phyloP scores from a whole-genome alignment of 805 yeast species.

The Pichia heedii region DNA sequence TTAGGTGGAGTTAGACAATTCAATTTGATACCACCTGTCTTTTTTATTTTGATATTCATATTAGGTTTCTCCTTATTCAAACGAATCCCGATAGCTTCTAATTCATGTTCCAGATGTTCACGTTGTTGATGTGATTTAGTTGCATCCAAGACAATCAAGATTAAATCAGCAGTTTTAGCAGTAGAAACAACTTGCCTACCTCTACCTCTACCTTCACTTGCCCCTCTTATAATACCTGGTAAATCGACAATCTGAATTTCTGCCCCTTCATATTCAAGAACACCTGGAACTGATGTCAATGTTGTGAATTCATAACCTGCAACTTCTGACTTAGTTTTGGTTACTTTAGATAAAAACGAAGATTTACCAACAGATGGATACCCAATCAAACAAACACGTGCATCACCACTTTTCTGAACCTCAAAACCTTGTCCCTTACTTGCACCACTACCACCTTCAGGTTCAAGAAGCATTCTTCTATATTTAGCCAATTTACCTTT shows the following conservation, averaged over 20 bases:
- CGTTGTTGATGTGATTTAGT: constrained; percentile 90
- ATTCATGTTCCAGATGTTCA: constrained; percentile 74
- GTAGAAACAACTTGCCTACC: constrained; percentile 96
- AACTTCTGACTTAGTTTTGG: constrained; percentile 89
- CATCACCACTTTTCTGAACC: constrained; percentile 93
- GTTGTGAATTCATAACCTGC: constrained; percentile 96
- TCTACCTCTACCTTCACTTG: constrained; percentile 94
- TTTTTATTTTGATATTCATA: constrained; percentile 67
- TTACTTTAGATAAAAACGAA: constrained; percentile 77
- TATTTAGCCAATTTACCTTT: constrained; percentile 93
- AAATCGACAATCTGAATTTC: constrained; percentile 95
- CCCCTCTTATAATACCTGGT: constrained; percentile 96
- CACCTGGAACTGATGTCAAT: constrained; percentile 93
- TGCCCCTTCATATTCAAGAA: constrained; percentile 89
- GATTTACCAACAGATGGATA: constrained; percentile 98
- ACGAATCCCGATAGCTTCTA: constrained; percentile 90
- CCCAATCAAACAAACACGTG: constrained; percentile 90
- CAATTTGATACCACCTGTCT: constrained; percentile 86
- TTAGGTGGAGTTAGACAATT: constrained; percentile 77
- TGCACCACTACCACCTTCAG: constrained; percentile 64
- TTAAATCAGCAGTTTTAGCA: constrained; percentile 88
- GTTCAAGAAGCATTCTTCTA: constrained; percentile 85
- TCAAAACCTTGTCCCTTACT: constrained; percentile 80
- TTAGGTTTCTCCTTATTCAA: constrained; percentile 76
- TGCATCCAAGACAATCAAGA: constrained; percentile 91